These are phyloP conservation scores for Boletus vinaceobasis DNA, from an alignment of 768 basidiomycete genomes.

Conservation along the genomic window DNA sequence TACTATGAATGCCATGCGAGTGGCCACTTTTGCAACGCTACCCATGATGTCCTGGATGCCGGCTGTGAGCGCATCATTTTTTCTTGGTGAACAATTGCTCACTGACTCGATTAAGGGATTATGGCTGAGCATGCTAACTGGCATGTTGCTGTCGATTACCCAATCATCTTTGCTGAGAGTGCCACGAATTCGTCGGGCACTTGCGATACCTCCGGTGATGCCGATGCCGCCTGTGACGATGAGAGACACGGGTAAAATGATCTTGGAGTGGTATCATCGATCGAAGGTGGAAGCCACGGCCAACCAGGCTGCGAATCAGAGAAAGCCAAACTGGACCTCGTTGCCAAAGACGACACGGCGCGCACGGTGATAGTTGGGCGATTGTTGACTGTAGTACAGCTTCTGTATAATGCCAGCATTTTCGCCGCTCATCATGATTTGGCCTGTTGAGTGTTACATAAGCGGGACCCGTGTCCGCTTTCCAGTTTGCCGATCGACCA, in stretches of 20 bases:
- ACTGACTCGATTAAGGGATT: slow-evolving; percentile 42
- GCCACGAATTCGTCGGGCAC: slow-evolving; percentile 37
- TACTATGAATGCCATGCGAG: slow-evolving; percentile 61
- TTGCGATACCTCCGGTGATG: slow-evolving; percentile 32
- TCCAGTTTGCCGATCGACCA: too few species aligned
- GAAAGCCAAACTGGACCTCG: slow-evolving; percentile 24
- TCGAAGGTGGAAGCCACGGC: neutral
- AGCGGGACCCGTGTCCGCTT: neutral
- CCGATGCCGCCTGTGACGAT: slow-evolving; percentile 25
- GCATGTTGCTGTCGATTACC: slow-evolving; percentile 42
- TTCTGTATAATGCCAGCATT: neutral
- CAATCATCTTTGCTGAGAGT: slow-evolving; percentile 48
- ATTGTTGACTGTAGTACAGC: neutral
- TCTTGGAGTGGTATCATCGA: slow-evolving; percentile 20
- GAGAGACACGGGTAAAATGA: slow-evolving; percentile 21
- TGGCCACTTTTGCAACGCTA: slow-evolving; percentile 51
- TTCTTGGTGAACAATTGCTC: neutral
- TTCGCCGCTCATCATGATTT: neutral
- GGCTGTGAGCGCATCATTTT: slow-evolving; percentile 46
- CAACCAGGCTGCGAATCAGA: slow-evolving; percentile 1
- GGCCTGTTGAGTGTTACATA: slow-evolving; percentile 16
- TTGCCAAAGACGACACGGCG: slow-evolving; percentile 23
- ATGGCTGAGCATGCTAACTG: slow-evolving; percentile 54
- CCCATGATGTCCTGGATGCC: slow-evolving; percentile 60
- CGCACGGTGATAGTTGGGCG: neutral